Conservation (phyloP, 73 alveolate genomes). For the Stentor coeruleus region DNA sequence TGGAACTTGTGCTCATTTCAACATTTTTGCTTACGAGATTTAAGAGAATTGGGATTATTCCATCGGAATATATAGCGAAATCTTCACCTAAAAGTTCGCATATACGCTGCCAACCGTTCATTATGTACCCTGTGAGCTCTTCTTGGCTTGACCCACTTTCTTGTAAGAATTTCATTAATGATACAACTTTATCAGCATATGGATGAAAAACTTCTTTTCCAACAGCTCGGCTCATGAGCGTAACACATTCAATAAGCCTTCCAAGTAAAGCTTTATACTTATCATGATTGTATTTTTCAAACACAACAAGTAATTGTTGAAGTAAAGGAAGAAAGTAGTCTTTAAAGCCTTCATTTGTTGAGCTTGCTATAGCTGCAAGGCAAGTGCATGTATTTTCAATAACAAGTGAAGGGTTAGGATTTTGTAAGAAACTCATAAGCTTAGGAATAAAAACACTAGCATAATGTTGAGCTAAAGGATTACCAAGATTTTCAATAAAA, state of each 20-base stretch:
- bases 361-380: conserved; percentile 51
- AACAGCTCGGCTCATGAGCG: conserved; percentile 49
- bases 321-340: not conserved
- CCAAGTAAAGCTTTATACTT: conserved; percentile 50
- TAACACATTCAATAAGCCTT: conserved; percentile 51
- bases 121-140: conserved; percentile 51
- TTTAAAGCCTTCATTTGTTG: conserved; percentile 31
- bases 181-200: conserved; percentile 38
- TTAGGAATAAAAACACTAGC: conserved; percentile 15
- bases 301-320: not conserved
- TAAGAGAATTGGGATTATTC: conserved; percentile 50
- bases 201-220: conserved; percentile 55
- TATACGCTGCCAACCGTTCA: conserved; percentile 68
- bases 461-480: conserved; percentile 22
- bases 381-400: conserved; percentile 62
- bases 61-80: conserved; percentile 45
- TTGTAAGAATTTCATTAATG: conserved; percentile 47
- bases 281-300: conserved; percentile 18
- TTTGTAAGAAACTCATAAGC: conserved; percentile 26
- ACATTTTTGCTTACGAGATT: conserved; percentile 51
- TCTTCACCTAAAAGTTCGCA: conserved; percentile 49
- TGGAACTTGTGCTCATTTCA: conserved; percentile 35
- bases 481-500: conserved; percentile 71
- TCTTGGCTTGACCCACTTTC: conserved; percentile 38
- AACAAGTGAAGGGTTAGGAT: conserved; percentile 39